Base-by-base conservation (phyloP, 1,139 yeast genomes). In the Yamadazyma spencermartinsiae region DNA sequence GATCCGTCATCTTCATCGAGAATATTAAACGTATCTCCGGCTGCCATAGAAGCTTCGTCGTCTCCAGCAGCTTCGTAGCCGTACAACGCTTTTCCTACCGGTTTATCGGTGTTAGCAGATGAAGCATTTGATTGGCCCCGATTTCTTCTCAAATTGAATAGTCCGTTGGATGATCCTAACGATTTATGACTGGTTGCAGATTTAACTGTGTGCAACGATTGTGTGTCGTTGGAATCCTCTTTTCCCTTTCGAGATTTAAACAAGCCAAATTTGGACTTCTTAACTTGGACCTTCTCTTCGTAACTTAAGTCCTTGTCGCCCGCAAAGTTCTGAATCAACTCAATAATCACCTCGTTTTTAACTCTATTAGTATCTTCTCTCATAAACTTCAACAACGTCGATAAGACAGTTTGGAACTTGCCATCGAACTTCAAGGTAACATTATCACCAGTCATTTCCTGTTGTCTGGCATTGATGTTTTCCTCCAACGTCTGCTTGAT, bases 321-420 rank as follows among this genome's bases (percentile, higher is more conserved):
- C 0, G 95, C 94, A 38, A 86, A 90, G 44, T 83, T 79, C 58
- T 88, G 94, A 48, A 94, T 88, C 13, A 94, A 80, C 58, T 92
- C 97, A 38, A 90, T 82, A 51, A 86, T 94, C 12, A 90, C 98
- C 54, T 88, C 96, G 19, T 82, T 76, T 39, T 74, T 73, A 26
- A 90, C 81, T 45, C 95, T 76, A 35, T 65, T 63, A 4, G 87
- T 81, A 57, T 94, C 98, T 45, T 83, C 82, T 34, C 76, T 68
- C 48, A 92, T 76, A 49, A 88, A 86, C 31, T 75, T 75, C 39
- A 80, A 76, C 41, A 89, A 68, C 2, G 78, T 60, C 12, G 65
- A 55, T 33, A 89, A 65, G 33, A 86, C 77, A 30, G 74, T 72
- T 33, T 71, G 68, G 40, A 90, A 56, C 30, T 78, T 62, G 10